Base-by-base conservation (phyloP, 179 eudicot species). In the Beta macrorhiza region DNA sequence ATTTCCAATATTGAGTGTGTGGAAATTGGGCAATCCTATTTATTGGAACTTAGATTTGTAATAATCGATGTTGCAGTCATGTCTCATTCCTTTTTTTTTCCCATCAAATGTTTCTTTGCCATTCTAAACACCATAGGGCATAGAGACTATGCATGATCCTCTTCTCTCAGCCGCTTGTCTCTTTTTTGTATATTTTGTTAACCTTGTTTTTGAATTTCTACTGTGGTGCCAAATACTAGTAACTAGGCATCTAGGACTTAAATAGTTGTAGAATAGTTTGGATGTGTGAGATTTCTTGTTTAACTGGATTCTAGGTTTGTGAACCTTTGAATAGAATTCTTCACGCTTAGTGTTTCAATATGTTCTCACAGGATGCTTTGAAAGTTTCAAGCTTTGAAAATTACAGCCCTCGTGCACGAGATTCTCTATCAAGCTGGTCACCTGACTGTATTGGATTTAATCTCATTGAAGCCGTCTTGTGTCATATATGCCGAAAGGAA, bases 401-500 rank as follows among this genome's bases (percentile, higher is more conserved):
- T 76, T 94, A 90, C 86, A 91, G 92, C 81, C 81, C 97, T 62
- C 93, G 92, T 85, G 90, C 93, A 68, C 98, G 97, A 67, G 99
- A 92, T 89, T 97, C 99, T 61, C 83, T 97, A 78, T 88, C 99
- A 55, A 89, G 86, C 82, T 97, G 99, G 99, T 86, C 91, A 59
- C 91, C 99, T 29, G 99, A 97, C 83, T 86, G 88, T 80, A 91
- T 94, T 81, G 99, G 99, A 42, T 97, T 97, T 86, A 97, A 97
- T 87, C 91, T 97, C 80, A 87, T 97, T 75, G 99, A 97, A 89
- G 97, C 98, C 59, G 97, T 91, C 58, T 83, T 97, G 72, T 97
- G 98, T 79, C 98, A 97, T 76, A 97, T 96, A 84, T 91, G 98
- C 84, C 94, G 97, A 62, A 97, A 97, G 90, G 99, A 97, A 87